Percentiles rank a stretch among this genome's conserved stretches.
Conservation (phyloP, 495 filamentous ascomycete species). For the Daldinia childiae region DNA sequence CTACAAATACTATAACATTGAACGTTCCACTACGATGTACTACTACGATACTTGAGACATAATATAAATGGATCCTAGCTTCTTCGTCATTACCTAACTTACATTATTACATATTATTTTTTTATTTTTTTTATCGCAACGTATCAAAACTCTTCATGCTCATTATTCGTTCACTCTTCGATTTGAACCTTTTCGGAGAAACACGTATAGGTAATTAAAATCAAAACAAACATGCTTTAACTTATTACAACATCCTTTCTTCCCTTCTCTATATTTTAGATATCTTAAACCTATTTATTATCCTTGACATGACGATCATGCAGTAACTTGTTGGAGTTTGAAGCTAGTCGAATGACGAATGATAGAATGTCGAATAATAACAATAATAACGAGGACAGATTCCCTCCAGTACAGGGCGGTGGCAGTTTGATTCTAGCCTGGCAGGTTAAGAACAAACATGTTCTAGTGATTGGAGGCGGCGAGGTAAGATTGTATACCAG, state of each 20-base stretch:
- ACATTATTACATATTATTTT: too few relatives aligned
- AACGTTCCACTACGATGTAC: too few relatives aligned
- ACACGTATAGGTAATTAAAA: slow-evolving; percentile 33
- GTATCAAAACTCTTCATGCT: slow-evolving; percentile 31
- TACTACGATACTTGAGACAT: neutral
- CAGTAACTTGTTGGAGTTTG: slow-evolving; percentile 21
- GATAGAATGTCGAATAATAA: slow-evolving; percentile 57
- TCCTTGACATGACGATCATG: slow-evolving; percentile 21
- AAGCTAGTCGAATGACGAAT: slow-evolving; percentile 24
- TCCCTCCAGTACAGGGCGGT: slow-evolving; percentile 84
- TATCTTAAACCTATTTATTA: neutral
- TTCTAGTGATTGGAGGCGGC: slow-evolving; percentile 91
- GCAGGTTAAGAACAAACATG: slow-evolving; percentile 84
- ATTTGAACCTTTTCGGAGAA: slow-evolving; percentile 25
- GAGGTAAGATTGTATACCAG: slow-evolving; percentile 67
- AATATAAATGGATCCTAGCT: neutral
- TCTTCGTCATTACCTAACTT: slow-evolving; percentile 35
- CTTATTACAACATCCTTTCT: slow-evolving; percentile 8
- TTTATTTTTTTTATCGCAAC: slow-evolving; percentile 13
- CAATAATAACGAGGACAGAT: slow-evolving; percentile 54
- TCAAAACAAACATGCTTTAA: slow-evolving; percentile 30
- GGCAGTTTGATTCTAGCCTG: slow-evolving; percentile 94
- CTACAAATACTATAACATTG: neutral
- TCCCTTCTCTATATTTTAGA: neutral
- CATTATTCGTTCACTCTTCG: slow-evolving; percentile 23